A percentile compares a stretch with the other conserved stretches of the same genome.
phyloP scores from a whole-genome alignment of 202 grass and related monocot species.

The Brachypodium distachyon region DNA sequence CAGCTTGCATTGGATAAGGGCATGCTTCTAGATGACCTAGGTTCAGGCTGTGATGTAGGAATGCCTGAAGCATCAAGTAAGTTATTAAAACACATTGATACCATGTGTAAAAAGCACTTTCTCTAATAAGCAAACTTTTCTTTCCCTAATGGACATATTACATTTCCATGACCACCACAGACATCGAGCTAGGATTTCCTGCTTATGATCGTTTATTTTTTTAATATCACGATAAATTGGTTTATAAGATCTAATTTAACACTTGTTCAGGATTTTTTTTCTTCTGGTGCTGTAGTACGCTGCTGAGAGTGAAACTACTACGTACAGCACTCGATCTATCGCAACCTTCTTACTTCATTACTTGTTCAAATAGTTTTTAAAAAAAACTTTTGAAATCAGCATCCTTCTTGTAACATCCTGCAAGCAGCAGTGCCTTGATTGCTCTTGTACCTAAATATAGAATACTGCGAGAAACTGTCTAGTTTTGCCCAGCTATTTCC shows the following conservation, averaged over 20 bases:
- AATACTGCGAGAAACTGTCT: not conserved
- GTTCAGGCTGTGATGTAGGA: conserved; percentile 46
- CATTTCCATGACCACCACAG: not conserved
- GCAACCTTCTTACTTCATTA: not conserved
- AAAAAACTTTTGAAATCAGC: not conserved
- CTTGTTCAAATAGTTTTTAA: not conserved
- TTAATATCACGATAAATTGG: not conserved
- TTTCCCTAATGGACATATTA: not conserved
- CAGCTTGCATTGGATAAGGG: conserved; percentile 39
- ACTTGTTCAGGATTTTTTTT: not conserved
- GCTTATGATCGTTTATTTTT: not conserved
- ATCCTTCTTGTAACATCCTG: too few species aligned
- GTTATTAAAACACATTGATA: conserved; percentile 1
- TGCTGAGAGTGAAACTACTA: not conserved
- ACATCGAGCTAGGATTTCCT: not conserved
- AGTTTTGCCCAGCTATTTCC: not conserved
- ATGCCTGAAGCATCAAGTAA: conserved; percentile 51
- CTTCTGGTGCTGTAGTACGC: not conserved
- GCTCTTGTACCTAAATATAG: not conserved
- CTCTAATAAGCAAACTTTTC: not conserved
- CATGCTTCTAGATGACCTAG: conserved; percentile 42
- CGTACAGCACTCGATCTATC: not conserved
- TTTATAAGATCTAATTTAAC: not conserved
- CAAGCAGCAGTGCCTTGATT: too few species aligned
- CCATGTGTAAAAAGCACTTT: not conserved